These are phyloP conservation scores for Cronartium quercuum DNA, from an alignment of 1,284 basidiomycete genomes.

Conservation along the genomic window DNA sequence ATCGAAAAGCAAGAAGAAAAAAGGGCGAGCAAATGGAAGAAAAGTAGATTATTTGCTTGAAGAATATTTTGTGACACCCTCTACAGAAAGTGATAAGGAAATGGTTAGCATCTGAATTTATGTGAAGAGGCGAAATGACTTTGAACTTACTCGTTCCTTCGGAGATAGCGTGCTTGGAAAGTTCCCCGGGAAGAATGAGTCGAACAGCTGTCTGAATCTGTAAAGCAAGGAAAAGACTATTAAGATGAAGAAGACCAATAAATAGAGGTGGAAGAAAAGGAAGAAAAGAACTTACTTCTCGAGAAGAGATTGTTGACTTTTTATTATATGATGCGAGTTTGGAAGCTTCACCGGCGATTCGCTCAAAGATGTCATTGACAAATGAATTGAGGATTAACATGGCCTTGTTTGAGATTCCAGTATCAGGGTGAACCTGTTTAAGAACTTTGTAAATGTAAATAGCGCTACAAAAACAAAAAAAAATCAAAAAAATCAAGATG, in stretches of 20 bases:
- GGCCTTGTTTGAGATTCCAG: constrained; percentile 54
- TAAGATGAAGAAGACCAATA: background rate
- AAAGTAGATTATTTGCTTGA: constrained; percentile 51
- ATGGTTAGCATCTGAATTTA: background rate
- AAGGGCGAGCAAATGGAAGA: background rate
- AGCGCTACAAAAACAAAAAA: constrained; percentile 41
- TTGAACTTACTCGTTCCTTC: constrained; percentile 59
- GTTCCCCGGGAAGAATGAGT: constrained; percentile 76
- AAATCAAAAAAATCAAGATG: background rate
- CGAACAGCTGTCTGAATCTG: constrained; percentile 58
- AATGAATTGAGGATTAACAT: constrained; percentile 51
- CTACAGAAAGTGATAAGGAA: background rate
- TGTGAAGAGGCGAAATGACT: background rate
- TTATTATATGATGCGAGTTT: constrained; percentile 64
- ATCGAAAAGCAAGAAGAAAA: constrained; percentile 3
- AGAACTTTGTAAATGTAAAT: constrained; percentile 55
- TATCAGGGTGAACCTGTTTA: constrained; percentile 56
- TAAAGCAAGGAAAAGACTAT: background rate
- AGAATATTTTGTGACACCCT: constrained; percentile 56
- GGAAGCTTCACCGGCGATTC: constrained; percentile 50
- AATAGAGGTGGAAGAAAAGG: background rate
- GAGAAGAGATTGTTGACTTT: constrained; percentile 64
- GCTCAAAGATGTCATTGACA: constrained; percentile 54
- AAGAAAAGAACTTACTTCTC: constrained; percentile 41
- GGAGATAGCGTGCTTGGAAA: constrained; percentile 75